Base-by-base conservation (phyloP, 2,329 filamentous ascomycete genomes). In the Elsinoe arachidis region DNA sequence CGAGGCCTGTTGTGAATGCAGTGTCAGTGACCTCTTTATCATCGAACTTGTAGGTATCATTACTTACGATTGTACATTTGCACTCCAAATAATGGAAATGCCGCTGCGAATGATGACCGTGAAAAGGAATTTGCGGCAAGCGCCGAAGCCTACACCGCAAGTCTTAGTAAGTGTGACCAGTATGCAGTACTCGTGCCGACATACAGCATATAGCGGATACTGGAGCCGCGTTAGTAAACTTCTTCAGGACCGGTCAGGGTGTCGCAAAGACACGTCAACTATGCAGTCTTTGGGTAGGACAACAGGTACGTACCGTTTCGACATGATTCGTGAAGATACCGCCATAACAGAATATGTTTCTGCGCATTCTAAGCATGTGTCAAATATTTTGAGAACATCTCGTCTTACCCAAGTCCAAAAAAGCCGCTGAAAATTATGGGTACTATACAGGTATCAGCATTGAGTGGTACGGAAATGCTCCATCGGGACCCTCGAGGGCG, bases 261-360 rank as follows among this genome's bases (percentile, higher is more conserved):
- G 17, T 26, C 46, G 39, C 52, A 43, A 55, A 14, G 21, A n/a
- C 57, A 55, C 38, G 46, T 53, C 21, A 55, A 21, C 23, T 21
- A 30, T 7, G 15, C 44, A 15, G 33, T 41, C 26, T 35, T n/a
- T 26, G 47, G 51, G 59, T 55, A 60, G 53, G 54, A n/a, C 15
- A 53, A 23, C 21, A 34, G 34, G 41, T 34, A 72, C 73, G 68
- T 66, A 76, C 74, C 63, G 71, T 73, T 63, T 85, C 82, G 10
- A 92, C 89, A 62, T 95, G 75, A 73, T 95, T 96, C 11, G 90
- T 95, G 71, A 95, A 96, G 63, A 95, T 83, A 55, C 90, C 89
- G 58, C 83, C 85, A 72, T 89, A 96, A 30, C 87, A 83, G 58
- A 95, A 65, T 68, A 38, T 59, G 62, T 60, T 62, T 35, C 17